Conservation (phyloP, 192 early-diverging fungal genomes). For the Diversispora eburnea region DNA sequence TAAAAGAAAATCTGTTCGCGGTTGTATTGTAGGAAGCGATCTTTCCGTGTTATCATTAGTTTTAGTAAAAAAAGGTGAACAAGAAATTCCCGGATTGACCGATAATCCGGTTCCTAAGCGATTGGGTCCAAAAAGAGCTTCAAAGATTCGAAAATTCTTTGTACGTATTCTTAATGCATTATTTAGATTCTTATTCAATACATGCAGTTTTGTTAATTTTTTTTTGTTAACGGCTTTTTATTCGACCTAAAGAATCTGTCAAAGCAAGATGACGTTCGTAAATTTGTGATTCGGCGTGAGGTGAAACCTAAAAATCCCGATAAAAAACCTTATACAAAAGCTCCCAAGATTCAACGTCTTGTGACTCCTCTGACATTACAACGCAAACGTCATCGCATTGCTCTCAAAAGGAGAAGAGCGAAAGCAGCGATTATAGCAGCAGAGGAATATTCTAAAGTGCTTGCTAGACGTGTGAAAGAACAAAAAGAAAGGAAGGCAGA, state of each 20-base stretch:
- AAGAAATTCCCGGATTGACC: slow-evolving; percentile 92
- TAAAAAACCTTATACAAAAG: slow-evolving; percentile 96
- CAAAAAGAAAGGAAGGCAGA: slow-evolving; percentile 82
- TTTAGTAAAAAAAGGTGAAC: slow-evolving; percentile 96
- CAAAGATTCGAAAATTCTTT: slow-evolving; percentile 99
- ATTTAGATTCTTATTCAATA: neutral
- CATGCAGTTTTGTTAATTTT: neutral
- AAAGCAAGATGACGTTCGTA: slow-evolving; percentile 99
- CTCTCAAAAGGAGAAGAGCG: slow-evolving; percentile 83
- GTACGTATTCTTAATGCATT: slow-evolving; percentile 41
- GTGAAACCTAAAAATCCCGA: slow-evolving; percentile 82
- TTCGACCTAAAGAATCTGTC: slow-evolving; percentile 64
- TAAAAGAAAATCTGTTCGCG: slow-evolving; percentile 98
- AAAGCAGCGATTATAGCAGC: slow-evolving; percentile 74
- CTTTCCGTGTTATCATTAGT: slow-evolving; percentile 91
- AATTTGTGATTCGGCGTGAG: slow-evolving; percentile 99
- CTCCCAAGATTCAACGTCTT: slow-evolving; percentile 94
- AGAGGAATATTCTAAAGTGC: slow-evolving; percentile 76
- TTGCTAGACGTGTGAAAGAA: slow-evolving; percentile 94
- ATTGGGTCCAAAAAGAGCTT: slow-evolving; percentile 97
- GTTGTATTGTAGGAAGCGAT: slow-evolving; percentile 96
- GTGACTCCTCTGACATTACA: slow-evolving; percentile 96
- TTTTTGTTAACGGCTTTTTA: neutral
- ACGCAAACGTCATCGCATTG: slow-evolving; percentile 85
- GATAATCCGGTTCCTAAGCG: slow-evolving; percentile 93